Percentiles rank a stretch among this genome's conserved stretches.
These are phyloP conservation scores for Klebsormidium nitens DNA, from an alignment of 139 green algal genomes.

Conservation along the genomic window DNA sequence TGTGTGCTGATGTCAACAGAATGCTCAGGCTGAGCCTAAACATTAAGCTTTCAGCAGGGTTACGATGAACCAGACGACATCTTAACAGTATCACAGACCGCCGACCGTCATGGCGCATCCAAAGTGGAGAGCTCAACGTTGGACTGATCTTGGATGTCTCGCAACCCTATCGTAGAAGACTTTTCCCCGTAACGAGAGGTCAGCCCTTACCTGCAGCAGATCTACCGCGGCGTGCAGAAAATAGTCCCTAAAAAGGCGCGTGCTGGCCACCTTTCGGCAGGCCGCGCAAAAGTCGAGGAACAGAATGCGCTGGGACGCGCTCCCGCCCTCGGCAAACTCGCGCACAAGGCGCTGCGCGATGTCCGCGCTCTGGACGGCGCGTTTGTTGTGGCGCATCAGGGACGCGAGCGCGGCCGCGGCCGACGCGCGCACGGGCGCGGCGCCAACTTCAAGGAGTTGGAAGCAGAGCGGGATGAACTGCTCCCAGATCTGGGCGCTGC, in stretches of 20 bases:
- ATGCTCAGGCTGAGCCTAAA: too few species aligned
- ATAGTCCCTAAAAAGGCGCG: not conserved
- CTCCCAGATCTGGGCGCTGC: not conserved
- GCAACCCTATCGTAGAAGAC: too few species aligned
- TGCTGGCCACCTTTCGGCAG: not conserved
- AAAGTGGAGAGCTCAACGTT: too few species aligned
- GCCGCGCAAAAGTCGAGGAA: not conserved
- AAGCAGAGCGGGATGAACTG: conserved; percentile 5
- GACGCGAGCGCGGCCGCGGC: not conserved
- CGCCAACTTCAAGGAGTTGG: not conserved
- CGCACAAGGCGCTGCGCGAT: not conserved
- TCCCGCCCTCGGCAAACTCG: not conserved
- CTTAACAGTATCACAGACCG: too few species aligned
- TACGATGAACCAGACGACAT: too few species aligned
- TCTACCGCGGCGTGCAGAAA: not conserved
- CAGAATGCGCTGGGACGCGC: not conserved
- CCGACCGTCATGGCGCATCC: too few species aligned
- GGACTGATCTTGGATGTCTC: too few species aligned
- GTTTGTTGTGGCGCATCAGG: not conserved
- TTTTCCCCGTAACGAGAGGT: too few species aligned
- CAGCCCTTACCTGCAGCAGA: too few species aligned
- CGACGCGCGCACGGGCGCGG: not conserved
- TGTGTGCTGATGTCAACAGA: too few species aligned
- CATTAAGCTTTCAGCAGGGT: too few species aligned
- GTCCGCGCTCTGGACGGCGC: not conserved